Percentiles rank a stretch among this genome's conserved stretches.
phyloP scores from a whole-genome alignment of 2,329 filamentous ascomycete species.

The Aspergillus carbonarius region DNA sequence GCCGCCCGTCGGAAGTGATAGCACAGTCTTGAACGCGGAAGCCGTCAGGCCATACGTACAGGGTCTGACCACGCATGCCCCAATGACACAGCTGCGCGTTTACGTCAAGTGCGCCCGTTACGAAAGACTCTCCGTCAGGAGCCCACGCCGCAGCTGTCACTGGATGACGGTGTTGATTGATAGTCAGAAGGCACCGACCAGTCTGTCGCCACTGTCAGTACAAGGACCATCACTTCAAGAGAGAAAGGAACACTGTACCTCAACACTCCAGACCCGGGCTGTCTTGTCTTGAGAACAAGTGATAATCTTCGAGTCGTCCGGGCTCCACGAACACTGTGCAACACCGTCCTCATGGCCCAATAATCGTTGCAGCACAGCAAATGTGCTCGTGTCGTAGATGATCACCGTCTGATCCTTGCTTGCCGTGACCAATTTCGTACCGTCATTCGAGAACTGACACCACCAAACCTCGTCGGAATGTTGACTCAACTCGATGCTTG shows the following conservation, averaged over 20 bases:
- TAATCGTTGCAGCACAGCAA: slow-evolving; percentile 63
- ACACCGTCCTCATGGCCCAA: slow-evolving; percentile 69
- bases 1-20: slow-evolving; percentile 76
- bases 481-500: slow-evolving; percentile 67
- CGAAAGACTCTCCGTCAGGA: slow-evolving; percentile 71
- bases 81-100: slow-evolving; percentile 68
- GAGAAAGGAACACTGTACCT: slow-evolving; percentile 46
- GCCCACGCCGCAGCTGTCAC: slow-evolving; percentile 91
- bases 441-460: slow-evolving; percentile 85
- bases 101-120: slow-evolving; percentile 74
- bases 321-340: slow-evolving; percentile 84
- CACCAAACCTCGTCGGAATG: slow-evolving; percentile 88
- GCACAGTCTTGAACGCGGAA: slow-evolving; percentile 81
- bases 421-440: slow-evolving; percentile 76
- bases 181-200: slow-evolving; percentile 61
- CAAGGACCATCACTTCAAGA: background rate
- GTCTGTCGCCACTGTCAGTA: slow-evolving; percentile 47
- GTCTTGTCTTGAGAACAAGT: slow-evolving; percentile 75
- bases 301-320: slow-evolving; percentile 81
- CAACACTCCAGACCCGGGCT: slow-evolving; percentile 72
- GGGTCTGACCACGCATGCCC: slow-evolving; percentile 61
- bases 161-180: slow-evolving; percentile 74
- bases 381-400: slow-evolving; percentile 77
- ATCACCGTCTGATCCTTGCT: slow-evolving; percentile 72
- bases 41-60: slow-evolving; percentile 66